Evolutionary conservation across 2,329 filamentous ascomycete species (phyloP).

Genomic region (Albophoma yamanashiensis): DNA sequence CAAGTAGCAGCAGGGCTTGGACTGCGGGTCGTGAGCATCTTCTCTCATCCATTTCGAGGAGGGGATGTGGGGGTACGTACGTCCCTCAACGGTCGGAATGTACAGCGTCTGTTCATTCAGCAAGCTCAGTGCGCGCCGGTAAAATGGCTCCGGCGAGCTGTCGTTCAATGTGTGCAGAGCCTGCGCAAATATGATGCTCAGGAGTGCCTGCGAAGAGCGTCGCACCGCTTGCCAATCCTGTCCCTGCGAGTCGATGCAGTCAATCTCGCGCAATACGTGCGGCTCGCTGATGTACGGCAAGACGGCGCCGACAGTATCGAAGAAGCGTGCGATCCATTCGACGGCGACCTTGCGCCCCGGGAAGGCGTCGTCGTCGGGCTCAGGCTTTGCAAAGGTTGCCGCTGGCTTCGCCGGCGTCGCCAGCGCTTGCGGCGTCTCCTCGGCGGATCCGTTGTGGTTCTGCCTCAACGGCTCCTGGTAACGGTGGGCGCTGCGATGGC

Average conservation of each 20-base stretch:
- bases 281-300: conserved; percentile 14
- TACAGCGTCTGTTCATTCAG: conserved; percentile 14
- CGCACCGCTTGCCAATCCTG: conserved; percentile 4
- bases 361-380: conserved; percentile 4
- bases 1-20: conserved; percentile 19
- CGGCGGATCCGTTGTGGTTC: neutral
- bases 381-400: neutral
- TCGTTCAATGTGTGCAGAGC: conserved; percentile 11
- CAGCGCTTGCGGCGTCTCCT: neutral
- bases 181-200: conserved; percentile 18
- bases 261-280: conserved; percentile 9
- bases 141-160: conserved; percentile 13
- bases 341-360: conserved; percentile 8
- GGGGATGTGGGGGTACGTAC: neutral
- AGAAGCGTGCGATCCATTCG: conserved; percentile 13
- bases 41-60: neutral
- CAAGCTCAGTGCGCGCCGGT: conserved; percentile 12
- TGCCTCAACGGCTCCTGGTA: conserved; percentile 4
- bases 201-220: conserved; percentile 9
- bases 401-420: neutral
- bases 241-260: conserved; percentile 5
- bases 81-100: conserved; percentile 9
- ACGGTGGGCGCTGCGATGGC: conserved; percentile 5
- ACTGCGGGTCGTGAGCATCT: conserved; percentile 9
- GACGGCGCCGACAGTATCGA: conserved; percentile 16